Evolutionary conservation across 208 protist species (phyloP), one percentile per base, ranked within the genome.

Genomic region (Leishmania turanica): DNA sequence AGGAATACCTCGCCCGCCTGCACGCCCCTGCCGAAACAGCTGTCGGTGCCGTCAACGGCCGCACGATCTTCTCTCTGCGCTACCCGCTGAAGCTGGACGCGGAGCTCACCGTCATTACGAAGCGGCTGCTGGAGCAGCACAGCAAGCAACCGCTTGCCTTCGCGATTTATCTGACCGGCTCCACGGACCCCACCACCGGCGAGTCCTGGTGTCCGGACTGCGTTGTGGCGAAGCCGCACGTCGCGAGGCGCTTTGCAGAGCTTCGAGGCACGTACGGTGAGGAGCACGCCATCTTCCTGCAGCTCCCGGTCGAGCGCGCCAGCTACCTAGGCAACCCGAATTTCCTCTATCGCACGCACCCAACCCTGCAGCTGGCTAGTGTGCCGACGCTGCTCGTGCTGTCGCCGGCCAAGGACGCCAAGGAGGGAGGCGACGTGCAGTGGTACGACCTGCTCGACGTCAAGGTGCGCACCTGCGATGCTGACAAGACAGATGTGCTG

Each of bases 151-250:
- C 65, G 49, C 64, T 74, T 27, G 65, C 88, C 1, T 47, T 94
- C 70, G 79, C 94, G 54, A 62, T 97, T 27, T 92, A 90, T 64
- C 79, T 95, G 42, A 91, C 89, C 11, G 92, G 92, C 54, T 79
- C 85, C 27, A 80, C 81, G 47, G 79, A 91, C 37, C 86, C 87
- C 11, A 90, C 74, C 7, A 95, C 90, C 13, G 87, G 89, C 37
- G 78, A 86, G 66, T 93, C 90, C 7, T 97, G 94, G 94, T 97
- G 94, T 81, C 92, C 92, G 42, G 80, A 92, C 74, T 97, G 94
- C 81, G 89, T 93, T 34, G 69, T 72, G 3, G 87, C 87, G 24
- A 92, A 93, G 75, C 82, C 82, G 42, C 77, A 87, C 24, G 88
- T 96, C 34, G 69, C 79, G 27, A 83, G 78, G 40, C 87, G 88